Base-by-base conservation (phyloP, 306 rosid species). In the Cicer yamashitae region DNA sequence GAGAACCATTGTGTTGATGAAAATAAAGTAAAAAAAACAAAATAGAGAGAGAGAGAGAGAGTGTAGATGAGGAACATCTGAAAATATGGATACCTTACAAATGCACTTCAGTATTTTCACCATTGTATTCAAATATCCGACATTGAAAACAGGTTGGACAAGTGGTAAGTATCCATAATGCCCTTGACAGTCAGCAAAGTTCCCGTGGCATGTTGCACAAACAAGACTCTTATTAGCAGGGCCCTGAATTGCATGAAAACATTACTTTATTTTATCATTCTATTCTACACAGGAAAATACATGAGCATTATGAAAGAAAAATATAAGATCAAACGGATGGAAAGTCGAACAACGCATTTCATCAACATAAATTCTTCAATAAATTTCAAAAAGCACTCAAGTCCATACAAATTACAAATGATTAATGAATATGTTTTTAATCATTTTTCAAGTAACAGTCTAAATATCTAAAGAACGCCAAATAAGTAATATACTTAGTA, bases 21-120 rank as follows among this genome's bases (percentile, higher is more conserved):
- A 39, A 83, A 53, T 38, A 50, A 41, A 56, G 30, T 44, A 22
- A 74, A 76, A 76, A 78, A 67, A 46, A n/a, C 15, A 44, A 52
- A 78, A n/a, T 52, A 53, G 45, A 80, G 57, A 70, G 17, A 51
- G 10, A 51, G 10, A 40, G 9, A 18, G 46, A 51, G 56, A 44
- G 20, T 9, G 69, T 25, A 54, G 54, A 70, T 20, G 65, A 57
- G 10, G 61, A 60, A 71, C 13, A 15, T 1, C 18, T 10, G 46
- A 68, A 57, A 8, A 74, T 39, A 64, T 44, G 6, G 44, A 67
- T 85, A 94, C 98, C 98, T 94, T 91, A 73, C 98, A 94, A 71
- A 91, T 88, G 84, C 96, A 94, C 90, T 94, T 94, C 67, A 94
- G 81, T 78, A 86, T 83, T 71, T 88, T 91, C 72, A 91, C 72